A percentile compares a stretch with the other conserved stretches of the same genome.
Conservation (phyloP, 1,284 basidiomycete genomes). For the Malassezia cuniculi region DNA sequence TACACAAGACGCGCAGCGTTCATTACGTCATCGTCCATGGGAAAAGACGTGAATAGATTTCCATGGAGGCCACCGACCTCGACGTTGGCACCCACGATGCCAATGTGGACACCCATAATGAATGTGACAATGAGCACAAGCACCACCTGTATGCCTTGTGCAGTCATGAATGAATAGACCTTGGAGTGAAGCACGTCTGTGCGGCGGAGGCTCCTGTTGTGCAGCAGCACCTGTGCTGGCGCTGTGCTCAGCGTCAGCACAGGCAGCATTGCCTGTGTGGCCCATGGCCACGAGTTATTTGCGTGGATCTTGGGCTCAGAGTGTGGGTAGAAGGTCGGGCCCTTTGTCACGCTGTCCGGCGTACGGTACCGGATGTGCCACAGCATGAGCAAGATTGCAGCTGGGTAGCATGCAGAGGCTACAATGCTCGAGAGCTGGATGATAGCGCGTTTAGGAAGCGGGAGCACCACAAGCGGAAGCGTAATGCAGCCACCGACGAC, state of each 20-base stretch:
- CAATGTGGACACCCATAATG: slow-evolving; percentile 22
- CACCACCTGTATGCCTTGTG: slow-evolving; percentile 31
- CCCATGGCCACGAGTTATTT: slow-evolving; percentile 23
- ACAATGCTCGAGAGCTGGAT: too few relatives aligned
- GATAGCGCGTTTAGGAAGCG: slow-evolving; percentile 38
- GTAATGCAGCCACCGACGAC: slow-evolving; percentile 31
- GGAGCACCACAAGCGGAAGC: slow-evolving; percentile 33
- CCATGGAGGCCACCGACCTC: slow-evolving; percentile 24
- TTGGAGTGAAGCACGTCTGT: slow-evolving; percentile 33
- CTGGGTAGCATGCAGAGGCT: slow-evolving; percentile 35
- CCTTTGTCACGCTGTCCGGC: not conserved
- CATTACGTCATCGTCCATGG: slow-evolving; percentile 26
- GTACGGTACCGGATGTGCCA: slow-evolving; percentile 20
- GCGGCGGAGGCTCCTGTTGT: slow-evolving; percentile 33
- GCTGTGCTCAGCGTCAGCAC: slow-evolving; percentile 34
- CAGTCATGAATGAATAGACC: slow-evolving; percentile 32
- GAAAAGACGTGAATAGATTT: slow-evolving; percentile 34
- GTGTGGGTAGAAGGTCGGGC: slow-evolving; percentile 24
- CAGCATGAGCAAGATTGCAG: slow-evolving; percentile 24
- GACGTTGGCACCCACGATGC: slow-evolving; percentile 25
- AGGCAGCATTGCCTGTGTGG: slow-evolving; percentile 37
- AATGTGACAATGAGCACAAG: slow-evolving; percentile 23
- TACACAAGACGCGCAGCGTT: slow-evolving; percentile 31
- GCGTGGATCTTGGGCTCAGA: slow-evolving; percentile 23
- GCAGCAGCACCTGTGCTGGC: slow-evolving; percentile 40